Percentiles rank a stretch among this genome's conserved stretches.
phyloP scores from a whole-genome alignment of 768 basidiomycete genomes.

The Hericium coralloides region DNA sequence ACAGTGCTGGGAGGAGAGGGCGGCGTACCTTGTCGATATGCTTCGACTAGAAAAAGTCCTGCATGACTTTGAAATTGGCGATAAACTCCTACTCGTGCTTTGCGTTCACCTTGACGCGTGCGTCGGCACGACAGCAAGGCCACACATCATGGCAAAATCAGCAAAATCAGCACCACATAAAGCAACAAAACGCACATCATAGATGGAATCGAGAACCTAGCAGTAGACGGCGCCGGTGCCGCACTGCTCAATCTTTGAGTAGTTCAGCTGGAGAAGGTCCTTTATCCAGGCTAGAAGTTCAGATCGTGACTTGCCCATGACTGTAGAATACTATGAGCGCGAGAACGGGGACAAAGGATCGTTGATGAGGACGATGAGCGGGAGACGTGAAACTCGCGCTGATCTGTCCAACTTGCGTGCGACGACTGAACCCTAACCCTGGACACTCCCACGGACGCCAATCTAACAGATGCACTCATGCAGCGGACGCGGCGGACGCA shows the following conservation, averaged over 20 bases:
- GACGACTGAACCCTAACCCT: too few relatives aligned
- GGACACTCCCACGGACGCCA: too few relatives aligned
- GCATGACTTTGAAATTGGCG: slow-evolving; percentile 92
- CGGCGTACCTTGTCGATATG: slow-evolving; percentile 83
- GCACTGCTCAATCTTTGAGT: slow-evolving; percentile 90
- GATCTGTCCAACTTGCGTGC: too few relatives aligned
- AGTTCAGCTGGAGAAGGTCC: slow-evolving; percentile 85
- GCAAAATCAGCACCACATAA: background rate
- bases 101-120: slow-evolving; percentile 90
- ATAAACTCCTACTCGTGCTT: slow-evolving; percentile 95
- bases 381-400: too few relatives aligned
- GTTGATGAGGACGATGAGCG: too few relatives aligned
- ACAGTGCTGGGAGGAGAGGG: background rate
- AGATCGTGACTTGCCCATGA: slow-evolving; percentile 67
- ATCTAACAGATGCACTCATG: too few relatives aligned
- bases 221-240: slow-evolving; percentile 90
- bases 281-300: slow-evolving; percentile 93
- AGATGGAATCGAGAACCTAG: slow-evolving; percentile 92
- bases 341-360: background rate
- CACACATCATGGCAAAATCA: slow-evolving; percentile 38
- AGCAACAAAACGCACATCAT: slow-evolving; percentile 42
- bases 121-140: slow-evolving; percentile 88
- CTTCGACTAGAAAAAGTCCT: slow-evolving; percentile 84
- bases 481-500: too few relatives aligned
- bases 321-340: background rate